These are phyloP conservation scores for Hypoxylon trugodes DNA, from an alignment of 495 filamentous ascomycete species.

Conservation along the genomic window DNA sequence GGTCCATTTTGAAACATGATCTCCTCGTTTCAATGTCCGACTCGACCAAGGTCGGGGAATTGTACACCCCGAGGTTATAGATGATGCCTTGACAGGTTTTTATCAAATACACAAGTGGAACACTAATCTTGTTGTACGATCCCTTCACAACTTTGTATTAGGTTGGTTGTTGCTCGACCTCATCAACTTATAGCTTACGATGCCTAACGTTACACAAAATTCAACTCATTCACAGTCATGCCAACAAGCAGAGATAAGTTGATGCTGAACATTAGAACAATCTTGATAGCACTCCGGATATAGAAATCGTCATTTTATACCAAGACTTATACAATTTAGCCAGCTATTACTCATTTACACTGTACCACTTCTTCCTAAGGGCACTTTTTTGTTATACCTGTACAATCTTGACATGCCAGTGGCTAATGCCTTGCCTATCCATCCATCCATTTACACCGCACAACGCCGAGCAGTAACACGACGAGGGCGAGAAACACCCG, in stretches of 20 bases:
- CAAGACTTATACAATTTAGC: neutral
- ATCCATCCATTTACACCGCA: neutral
- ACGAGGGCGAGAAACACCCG: constrained; percentile 8
- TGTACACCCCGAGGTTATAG: neutral
- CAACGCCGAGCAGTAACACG: constrained; percentile 21
- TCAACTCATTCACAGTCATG: too few relatives aligned
- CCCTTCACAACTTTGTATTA: neutral
- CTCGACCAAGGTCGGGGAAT: neutral
- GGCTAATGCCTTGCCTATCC: neutral
- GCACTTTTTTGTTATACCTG: constrained; percentile 3
- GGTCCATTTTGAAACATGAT: constrained; percentile 4
- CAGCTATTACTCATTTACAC: constrained; percentile 17
- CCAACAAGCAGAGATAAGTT: too few relatives aligned
- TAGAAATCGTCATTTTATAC: neutral
- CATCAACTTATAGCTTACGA: neutral
- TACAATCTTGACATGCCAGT: constrained; percentile 28
- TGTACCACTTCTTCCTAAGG: constrained; percentile 1
- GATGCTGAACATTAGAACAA: neutral
- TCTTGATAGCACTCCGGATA: neutral
- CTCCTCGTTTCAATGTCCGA: constrained; percentile 11
- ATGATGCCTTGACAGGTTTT: constrained; percentile 3
- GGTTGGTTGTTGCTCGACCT: neutral
- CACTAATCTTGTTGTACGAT: constrained; percentile 9
- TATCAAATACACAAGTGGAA: constrained; percentile 3
- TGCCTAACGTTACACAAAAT: too few relatives aligned